phyloP scores from a whole-genome alignment of 106 monocot species.

The Narthecium ossifragum region DNA sequence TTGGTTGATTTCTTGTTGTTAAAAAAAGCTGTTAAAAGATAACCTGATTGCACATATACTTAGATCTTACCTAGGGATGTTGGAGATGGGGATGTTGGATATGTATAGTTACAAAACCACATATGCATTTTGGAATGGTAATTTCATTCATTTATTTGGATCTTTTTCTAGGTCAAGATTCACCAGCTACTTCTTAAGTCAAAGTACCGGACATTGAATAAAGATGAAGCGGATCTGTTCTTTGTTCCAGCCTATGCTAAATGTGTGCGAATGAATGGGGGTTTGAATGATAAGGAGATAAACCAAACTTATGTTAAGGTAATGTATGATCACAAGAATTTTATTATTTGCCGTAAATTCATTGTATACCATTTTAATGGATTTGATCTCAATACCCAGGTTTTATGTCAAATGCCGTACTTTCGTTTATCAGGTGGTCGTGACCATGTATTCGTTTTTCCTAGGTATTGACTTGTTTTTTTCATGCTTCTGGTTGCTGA shows the following conservation, averaged over 20 bases:
- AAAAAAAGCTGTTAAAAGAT: neutral
- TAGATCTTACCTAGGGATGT: neutral
- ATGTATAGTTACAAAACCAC: no score
- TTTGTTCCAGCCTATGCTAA: constrained; percentile 97
- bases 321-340: no score
- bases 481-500: neutral
- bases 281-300: constrained; percentile 94
- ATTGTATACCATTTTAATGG: no score
- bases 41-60: neutral
- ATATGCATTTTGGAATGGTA: neutral
- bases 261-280: constrained; percentile 95
- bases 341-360: no score
- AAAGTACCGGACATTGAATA: constrained; percentile 66
- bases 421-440: constrained; percentile 92
- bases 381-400: no score
- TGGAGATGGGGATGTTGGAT: neutral
- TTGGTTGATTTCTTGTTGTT: neutral
- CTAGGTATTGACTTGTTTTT: constrained; percentile 51
- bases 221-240: constrained; percentile 92
- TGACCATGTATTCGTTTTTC: constrained; percentile 92
- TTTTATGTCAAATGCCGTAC: constrained; percentile 97
- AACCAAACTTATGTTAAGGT: constrained; percentile 94
- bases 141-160: neutral
- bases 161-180: constrained; percentile 70
- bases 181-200: constrained; percentile 79